These are phyloP conservation scores for Hypocrella siamensis DNA, from an alignment of 2,329 filamentous ascomycete species.

Conservation along the genomic window DNA sequence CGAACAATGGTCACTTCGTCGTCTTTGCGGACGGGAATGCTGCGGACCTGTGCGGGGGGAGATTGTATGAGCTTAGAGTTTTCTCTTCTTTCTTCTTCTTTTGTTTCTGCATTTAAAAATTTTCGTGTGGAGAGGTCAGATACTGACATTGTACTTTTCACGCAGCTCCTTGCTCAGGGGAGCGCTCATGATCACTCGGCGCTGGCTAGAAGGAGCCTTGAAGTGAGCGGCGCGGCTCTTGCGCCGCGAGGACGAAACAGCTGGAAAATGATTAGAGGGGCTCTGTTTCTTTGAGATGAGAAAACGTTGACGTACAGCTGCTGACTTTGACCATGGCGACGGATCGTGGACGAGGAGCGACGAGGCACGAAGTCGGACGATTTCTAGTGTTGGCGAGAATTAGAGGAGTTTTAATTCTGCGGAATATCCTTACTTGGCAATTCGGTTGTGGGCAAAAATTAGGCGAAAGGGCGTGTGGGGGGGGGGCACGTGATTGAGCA, in stretches of 20 bases:
- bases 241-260: slow-evolving; percentile 66
- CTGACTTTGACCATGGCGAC: slow-evolving; percentile 59
- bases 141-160: slow-evolving; percentile 93
- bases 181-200: slow-evolving; percentile 94
- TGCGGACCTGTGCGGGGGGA: slow-evolving; percentile 53
- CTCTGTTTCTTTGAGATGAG: too few relatives aligned
- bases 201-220: slow-evolving; percentile 82
- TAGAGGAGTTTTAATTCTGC: too few relatives aligned
- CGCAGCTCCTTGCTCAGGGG: slow-evolving; percentile 92
- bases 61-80: background rate
- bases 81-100: background rate
- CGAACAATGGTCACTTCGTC: slow-evolving; percentile 89
- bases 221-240: slow-evolving; percentile 99
- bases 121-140: background rate
- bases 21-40: slow-evolving; percentile 94
- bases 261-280: too few relatives aligned
- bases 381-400: too few relatives aligned
- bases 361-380: slow-evolving; percentile 1
- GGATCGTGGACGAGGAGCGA: slow-evolving; percentile 9
- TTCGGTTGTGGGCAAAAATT: slow-evolving; percentile 17
- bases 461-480: slow-evolving; percentile 8
- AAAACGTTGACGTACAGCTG: slow-evolving; percentile 36
- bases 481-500: slow-evolving; percentile 16
- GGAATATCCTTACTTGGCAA: too few relatives aligned
- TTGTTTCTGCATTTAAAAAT: background rate